Percentiles rank a stretch among this genome's conserved stretches.
These are phyloP conservation scores for Cyberlindnera euphorbiiphila DNA, from an alignment of 805 yeast genomes.

Conservation along the genomic window DNA sequence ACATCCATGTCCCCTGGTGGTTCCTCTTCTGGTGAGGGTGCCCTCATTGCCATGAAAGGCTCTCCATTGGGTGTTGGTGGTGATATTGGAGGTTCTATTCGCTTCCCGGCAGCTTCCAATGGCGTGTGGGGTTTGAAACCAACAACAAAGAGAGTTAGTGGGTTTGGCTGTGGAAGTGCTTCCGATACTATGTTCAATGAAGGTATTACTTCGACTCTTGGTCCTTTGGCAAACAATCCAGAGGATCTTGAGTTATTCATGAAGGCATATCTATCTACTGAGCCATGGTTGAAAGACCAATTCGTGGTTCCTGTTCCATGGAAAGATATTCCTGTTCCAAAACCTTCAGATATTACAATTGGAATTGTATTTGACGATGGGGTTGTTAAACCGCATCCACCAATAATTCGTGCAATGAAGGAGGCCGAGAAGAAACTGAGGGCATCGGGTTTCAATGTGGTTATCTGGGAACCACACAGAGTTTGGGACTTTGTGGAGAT, in stretches of 20 bases:
- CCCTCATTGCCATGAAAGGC: conserved; percentile 40
- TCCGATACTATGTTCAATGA: conserved; percentile 57
- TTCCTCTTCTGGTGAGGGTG: conserved; percentile 51
- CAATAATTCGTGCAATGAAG: conserved; percentile 42
- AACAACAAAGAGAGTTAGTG: too few species aligned
- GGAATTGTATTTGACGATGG: conserved; percentile 42
- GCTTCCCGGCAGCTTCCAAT: conserved; percentile 43
- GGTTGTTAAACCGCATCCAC: conserved; percentile 46
- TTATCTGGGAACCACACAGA: conserved; percentile 43
- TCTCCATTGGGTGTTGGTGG: conserved; percentile 49
- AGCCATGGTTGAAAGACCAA: conserved; percentile 43
- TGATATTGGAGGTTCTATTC: conserved; percentile 50
- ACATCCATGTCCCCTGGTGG: conserved; percentile 44
- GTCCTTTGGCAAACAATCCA: conserved; percentile 40
- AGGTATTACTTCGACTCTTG: conserved; percentile 46
- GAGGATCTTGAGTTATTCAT: conserved; percentile 35
- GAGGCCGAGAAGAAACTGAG: conserved; percentile 25
- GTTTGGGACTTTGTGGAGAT: conserved; percentile 56
- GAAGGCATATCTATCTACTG: conserved; percentile 28
- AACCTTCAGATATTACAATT: conserved; percentile 36
- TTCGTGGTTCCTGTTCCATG: conserved; percentile 33
- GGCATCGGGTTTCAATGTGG: conserved; percentile 38
- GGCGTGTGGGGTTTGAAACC: conserved; percentile 42
- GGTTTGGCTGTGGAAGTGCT: conserved; percentile 36
- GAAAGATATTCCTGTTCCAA: conserved; percentile 28